phyloP scores from a whole-genome alignment of 306 rosid genomes.

The Ziziphus jujuba region DNA sequence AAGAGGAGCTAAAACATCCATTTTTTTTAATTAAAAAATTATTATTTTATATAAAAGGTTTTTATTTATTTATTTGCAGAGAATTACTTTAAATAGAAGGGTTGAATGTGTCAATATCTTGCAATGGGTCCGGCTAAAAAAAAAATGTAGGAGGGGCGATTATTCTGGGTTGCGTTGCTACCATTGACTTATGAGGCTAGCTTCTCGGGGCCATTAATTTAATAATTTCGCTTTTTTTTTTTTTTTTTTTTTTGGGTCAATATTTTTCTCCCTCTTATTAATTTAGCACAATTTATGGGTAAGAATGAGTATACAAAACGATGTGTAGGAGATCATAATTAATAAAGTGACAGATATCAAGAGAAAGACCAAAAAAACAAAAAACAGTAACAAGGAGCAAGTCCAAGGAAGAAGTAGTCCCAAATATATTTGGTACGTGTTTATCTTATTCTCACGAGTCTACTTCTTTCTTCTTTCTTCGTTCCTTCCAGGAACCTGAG shows the following conservation, averaged over 20 bases:
- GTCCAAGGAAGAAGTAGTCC: neutral
- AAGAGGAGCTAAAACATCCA: no score
- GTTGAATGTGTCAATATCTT: slow-evolving; percentile 1
- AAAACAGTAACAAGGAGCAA: neutral
- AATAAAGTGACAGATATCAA: neutral
- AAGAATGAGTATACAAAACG: neutral
- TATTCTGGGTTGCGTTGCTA: neutral
- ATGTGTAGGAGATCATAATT: neutral
- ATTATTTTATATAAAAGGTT: no score
- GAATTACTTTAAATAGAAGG: no score
- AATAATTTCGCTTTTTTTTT: neutral
- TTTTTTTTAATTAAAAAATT: no score
- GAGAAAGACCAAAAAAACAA: neutral
- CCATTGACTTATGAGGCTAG: neutral
- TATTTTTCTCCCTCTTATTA: neutral
- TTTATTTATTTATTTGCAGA: no score
- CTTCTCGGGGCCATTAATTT: no score
- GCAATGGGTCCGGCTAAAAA: neutral
- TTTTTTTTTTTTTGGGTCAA: no score
- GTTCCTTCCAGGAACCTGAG: slow-evolving; percentile 19
- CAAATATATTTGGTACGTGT: slow-evolving; percentile 2
- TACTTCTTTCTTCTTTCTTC: slow-evolving; percentile 22
- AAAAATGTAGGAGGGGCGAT: no score
- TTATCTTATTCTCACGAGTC: neutral
- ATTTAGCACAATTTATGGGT: slow-evolving; percentile 11